Base-by-base conservation (phyloP, 805 yeast species). In the Brettanomyces anomalus region DNA sequence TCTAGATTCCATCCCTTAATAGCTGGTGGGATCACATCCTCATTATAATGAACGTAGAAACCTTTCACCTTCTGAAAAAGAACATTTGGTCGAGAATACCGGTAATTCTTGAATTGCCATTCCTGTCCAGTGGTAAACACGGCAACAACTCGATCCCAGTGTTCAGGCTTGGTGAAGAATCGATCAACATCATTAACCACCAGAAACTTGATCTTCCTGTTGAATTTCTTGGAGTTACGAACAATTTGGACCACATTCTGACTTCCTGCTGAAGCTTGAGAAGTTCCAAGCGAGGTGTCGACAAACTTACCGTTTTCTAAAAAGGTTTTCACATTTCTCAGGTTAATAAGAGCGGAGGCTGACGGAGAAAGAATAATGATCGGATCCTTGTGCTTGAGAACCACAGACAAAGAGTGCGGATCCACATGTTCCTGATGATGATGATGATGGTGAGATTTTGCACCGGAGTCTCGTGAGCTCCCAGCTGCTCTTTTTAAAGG, bases 111-210 rank as follows among this genome's bases (percentile, higher is more conserved):
- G 65, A 93, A 86, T 65, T 93, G 99, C 99, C 99, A 93, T 43
- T 81, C 71, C 66, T 93, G 98, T 11, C 99, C 99, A 10, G 97
- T 90, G 15, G 96, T 90, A 66, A 93, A 82, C 33, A 93, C 85
- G 0, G 95, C 97, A 39, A 90, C 85, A 1, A 93, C 97, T 46
- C 98, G 75, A 57, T 87, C 95, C 99, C 99, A 93, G 64, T 93
- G 87, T 60, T 93, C 97, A 3, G 96, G 95, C 59, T 89, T 90
- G 19, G 85, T 81, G 66, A 85, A 83, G 64, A 84, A 84, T 64
- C 80, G 75, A 42, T 88, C 95, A 4, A 88, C 87, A 44, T 85
- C 84, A 58, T 86, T 94, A 28, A 89, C 97, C 43, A 93, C 83
- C 52, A 88, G 70, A 54, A 85, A 82, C 37, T 77, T 74, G 41